phyloP scores from a whole-genome alignment of 129 eudicot species.

The Flaveria robusta region DNA sequence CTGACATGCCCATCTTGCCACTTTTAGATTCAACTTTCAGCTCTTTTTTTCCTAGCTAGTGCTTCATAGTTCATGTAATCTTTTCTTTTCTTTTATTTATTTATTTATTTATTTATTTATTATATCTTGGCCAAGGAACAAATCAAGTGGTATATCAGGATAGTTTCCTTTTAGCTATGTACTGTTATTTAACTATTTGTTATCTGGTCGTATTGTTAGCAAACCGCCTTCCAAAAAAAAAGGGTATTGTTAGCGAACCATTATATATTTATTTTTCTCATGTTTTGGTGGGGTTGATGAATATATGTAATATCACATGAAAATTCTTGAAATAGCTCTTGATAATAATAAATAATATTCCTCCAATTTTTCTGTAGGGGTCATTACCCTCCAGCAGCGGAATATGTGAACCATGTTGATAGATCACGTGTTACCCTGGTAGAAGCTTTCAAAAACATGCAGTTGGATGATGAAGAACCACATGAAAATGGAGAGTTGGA shows the following conservation, averaged over 20 bases:
- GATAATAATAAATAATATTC: constrained; percentile 1
- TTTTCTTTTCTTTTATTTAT: too few species aligned
- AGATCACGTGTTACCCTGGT: constrained; percentile 78
- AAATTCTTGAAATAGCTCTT: not conserved
- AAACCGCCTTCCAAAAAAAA: too few species aligned
- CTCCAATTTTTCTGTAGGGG: constrained; percentile 52
- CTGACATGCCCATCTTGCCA: not conserved
- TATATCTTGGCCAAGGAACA: not conserved
- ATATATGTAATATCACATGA: not conserved
- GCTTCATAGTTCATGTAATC: not conserved
- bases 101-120: too few species aligned
- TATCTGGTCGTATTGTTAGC: not conserved
- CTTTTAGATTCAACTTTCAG: not conserved
- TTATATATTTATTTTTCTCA: constrained; percentile 2
- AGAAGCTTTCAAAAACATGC: constrained; percentile 81
- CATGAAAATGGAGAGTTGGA: constrained; percentile 80
- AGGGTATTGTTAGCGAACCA: not conserved
- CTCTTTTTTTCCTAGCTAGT: not conserved
- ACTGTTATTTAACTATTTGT: not conserved
- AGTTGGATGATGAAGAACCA: constrained; percentile 69
- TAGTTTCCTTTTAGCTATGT: not conserved
- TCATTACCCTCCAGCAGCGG: constrained; percentile 79
- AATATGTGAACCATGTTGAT: constrained; percentile 70
- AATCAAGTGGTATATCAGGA: not conserved
- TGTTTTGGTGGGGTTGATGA: not conserved